phyloP scores from a whole-genome alignment of 1,284 basidiomycete species.

The Naganishia cerealis region DNA sequence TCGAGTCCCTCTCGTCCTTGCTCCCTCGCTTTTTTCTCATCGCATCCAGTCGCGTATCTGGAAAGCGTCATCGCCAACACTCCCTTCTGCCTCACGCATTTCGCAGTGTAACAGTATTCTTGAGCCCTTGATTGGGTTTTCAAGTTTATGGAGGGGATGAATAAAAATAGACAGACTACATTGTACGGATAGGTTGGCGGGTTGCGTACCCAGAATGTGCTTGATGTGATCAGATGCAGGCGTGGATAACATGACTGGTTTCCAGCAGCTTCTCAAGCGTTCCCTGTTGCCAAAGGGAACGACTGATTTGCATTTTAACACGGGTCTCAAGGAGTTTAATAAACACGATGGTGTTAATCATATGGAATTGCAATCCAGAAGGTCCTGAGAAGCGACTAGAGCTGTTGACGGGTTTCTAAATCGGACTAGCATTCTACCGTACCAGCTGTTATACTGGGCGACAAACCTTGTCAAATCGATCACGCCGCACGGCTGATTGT shows the following conservation, averaged over 20 bases:
- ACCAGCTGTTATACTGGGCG: too few species aligned
- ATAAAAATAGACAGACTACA: constrained; percentile 2
- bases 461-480: too few species aligned
- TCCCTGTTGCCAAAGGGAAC: too few species aligned
- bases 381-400: too few species aligned
- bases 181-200: constrained; percentile 22
- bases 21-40: background rate
- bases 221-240: constrained; percentile 22
- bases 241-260: background rate
- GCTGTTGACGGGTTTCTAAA: too few species aligned
- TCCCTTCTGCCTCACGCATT: background rate
- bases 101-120: constrained; percentile 3
- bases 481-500: too few species aligned
- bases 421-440: too few species aligned
- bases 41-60: background rate
- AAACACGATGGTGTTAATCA: too few species aligned
- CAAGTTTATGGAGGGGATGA: constrained; percentile 4
- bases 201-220: background rate
- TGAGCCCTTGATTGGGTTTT: constrained; percentile 29
- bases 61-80: background rate
- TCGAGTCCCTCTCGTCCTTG: constrained; percentile 13
- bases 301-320: too few species aligned
- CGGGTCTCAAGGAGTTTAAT: too few species aligned
- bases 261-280: too few species aligned
- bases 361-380: too few species aligned